Evolutionary conservation across 2,329 filamentous ascomycete species (phyloP).

Genomic region (Trichoderma polysporum): DNA sequence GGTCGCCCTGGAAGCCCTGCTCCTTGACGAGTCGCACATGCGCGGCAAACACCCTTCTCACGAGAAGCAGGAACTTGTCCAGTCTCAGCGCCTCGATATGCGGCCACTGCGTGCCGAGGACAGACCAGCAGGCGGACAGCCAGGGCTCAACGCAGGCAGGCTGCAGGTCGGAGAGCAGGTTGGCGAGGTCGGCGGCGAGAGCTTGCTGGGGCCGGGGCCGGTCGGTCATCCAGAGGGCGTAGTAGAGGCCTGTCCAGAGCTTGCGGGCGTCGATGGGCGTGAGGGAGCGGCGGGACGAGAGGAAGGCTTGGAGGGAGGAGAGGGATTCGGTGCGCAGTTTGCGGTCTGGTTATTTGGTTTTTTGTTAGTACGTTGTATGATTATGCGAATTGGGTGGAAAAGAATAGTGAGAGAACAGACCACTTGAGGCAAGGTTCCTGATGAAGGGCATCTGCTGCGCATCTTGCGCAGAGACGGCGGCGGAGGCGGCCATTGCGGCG

Average conservation of each 20-base stretch:
- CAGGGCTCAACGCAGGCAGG: conserved; percentile 44
- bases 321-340: conserved; percentile 76
- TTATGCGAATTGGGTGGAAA: too few relatives aligned
- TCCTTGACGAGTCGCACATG: conserved; percentile 54
- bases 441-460: conserved; percentile 69
- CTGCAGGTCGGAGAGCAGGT: conserved; percentile 59
- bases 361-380: not conserved
- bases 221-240: conserved; percentile 91
- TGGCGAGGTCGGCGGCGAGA: conserved; percentile 75
- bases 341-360: conserved; percentile 58
- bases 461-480: conserved; percentile 40
- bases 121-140: conserved; percentile 69
- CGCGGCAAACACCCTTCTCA: conserved; percentile 74
- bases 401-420: conserved; percentile 47
- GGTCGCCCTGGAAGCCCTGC: conserved; percentile 36
- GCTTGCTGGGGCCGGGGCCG: conserved; percentile 83
- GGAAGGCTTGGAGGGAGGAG: conserved; percentile 72
- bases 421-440: conserved; percentile 79
- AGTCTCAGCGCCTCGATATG: conserved; percentile 74
- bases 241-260: conserved; percentile 94
- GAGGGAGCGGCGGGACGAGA: conserved; percentile 62
- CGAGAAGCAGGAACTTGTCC: conserved; percentile 89
- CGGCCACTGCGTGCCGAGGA: conserved; percentile 69
- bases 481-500: conserved; percentile 18
- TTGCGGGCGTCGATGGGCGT: conserved; percentile 73